Percentiles rank a stretch among this genome's conserved stretches.
Evolutionary conservation across 2,329 filamentous ascomycete genomes (phyloP).

Genomic region (Ophiostoma sp.): DNA sequence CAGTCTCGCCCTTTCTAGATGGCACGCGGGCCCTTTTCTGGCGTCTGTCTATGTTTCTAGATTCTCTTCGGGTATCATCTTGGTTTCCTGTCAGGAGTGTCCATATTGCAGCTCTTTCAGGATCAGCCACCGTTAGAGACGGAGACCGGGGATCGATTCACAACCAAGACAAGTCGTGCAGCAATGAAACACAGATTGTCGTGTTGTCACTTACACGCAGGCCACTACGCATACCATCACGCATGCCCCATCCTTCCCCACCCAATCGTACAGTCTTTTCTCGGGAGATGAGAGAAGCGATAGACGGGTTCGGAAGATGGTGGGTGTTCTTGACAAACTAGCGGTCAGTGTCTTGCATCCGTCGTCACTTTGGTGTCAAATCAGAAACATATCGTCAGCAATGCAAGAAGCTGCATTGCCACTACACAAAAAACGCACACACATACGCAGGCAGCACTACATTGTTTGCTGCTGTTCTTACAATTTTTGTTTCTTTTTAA

Average conservation of each 20-base stretch:
- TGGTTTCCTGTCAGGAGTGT: not conserved
- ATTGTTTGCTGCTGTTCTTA: not conserved
- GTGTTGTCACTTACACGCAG: slow-evolving; percentile 18
- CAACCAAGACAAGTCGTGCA: slow-evolving; percentile 16
- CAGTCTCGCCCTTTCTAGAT: not conserved
- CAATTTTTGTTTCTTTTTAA: not conserved
- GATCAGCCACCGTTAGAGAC: not conserved
- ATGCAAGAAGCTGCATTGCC: slow-evolving; percentile 6
- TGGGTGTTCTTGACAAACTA: slow-evolving; percentile 15
- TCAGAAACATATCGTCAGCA: not conserved
- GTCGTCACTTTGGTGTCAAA: not conserved
- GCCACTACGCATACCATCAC: slow-evolving; percentile 13
- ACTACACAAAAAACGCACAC: not conserved
- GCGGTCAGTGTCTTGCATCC: slow-evolving; percentile 21
- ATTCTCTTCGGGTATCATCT: not conserved
- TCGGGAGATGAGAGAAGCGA: slow-evolving; percentile 6
- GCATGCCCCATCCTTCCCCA: slow-evolving; percentile 9
- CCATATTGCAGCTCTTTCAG: not conserved
- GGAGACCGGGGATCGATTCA: not conserved
- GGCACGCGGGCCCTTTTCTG: not conserved
- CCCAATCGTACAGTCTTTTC: slow-evolving; percentile 7
- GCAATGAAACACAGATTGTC: slow-evolving; percentile 9
- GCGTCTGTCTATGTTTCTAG: not conserved
- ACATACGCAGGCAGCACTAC: not conserved
- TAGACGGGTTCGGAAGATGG: not conserved